phyloP scores from a whole-genome alignment of 768 basidiomycete genomes.

The Panellus pusillus region DNA sequence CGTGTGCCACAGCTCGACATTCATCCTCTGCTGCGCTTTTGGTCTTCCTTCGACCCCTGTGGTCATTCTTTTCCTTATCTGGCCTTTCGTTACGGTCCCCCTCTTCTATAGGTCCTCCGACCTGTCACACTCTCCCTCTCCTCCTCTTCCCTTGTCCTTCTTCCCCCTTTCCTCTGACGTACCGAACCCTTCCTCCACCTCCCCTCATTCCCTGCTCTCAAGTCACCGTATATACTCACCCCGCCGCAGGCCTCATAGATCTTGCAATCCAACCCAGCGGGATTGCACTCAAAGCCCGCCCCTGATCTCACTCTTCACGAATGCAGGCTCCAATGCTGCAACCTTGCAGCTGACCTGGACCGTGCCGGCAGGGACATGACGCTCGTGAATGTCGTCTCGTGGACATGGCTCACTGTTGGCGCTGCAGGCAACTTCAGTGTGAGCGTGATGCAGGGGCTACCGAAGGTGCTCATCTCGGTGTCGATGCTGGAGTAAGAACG shows the following conservation, averaged over 20 bases:
- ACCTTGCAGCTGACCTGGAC: conserved; percentile 39
- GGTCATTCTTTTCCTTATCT: too few species aligned
- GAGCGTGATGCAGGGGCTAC: conserved; percentile 42
- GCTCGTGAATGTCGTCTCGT: conserved; percentile 56
- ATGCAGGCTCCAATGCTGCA: conserved; percentile 44
- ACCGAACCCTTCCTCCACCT: too few species aligned
- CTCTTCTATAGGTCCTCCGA: too few species aligned
- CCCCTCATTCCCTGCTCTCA: too few species aligned
- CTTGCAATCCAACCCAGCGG: conserved; percentile 36
- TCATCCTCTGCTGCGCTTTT: too few species aligned
- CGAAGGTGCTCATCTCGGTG: conserved; percentile 35
- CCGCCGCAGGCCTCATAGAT: conserved; percentile 45
- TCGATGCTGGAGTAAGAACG: conserved; percentile 21
- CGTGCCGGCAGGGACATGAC: conserved; percentile 39
- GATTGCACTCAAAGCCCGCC: conserved; percentile 55
- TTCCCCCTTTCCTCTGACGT: too few species aligned
- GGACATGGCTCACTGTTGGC: conserved; percentile 35
- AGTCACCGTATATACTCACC: too few species aligned
- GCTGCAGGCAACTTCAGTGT: conserved; percentile 28
- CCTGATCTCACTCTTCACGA: conserved; percentile 56
- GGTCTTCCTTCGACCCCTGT: too few species aligned
- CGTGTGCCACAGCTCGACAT: too few species aligned
- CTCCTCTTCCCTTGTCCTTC: too few species aligned
- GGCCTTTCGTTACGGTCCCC: background rate
- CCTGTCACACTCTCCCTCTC: too few species aligned